phyloP scores from a whole-genome alignment of 257 asterid genomes.

The Parsonsia alboflavescens region DNA sequence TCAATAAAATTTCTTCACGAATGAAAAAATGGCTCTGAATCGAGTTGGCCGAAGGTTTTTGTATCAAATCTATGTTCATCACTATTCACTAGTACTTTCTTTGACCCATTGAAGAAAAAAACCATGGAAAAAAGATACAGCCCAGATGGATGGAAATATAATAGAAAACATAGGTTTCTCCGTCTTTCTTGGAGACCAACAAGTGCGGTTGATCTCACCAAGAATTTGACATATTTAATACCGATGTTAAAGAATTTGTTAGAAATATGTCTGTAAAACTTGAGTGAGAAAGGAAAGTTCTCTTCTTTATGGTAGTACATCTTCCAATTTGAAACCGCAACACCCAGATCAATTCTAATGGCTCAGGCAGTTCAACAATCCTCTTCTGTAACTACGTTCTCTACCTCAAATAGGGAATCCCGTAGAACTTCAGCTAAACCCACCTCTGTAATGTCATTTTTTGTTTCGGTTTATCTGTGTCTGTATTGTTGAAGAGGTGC shows the following conservation, averaged over 20 bases:
- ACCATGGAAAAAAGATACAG: neutral
- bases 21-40: too few species aligned
- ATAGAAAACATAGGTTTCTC: constrained; percentile 25
- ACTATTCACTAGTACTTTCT: neutral
- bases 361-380: constrained; percentile 22
- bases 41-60: too few species aligned
- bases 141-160: neutral
- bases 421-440: constrained; percentile 10
- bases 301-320: neutral
- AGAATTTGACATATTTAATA: constrained; percentile 13
- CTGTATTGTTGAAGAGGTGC: neutral
- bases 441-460: constrained; percentile 2
- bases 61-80: too few species aligned
- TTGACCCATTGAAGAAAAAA: neutral
- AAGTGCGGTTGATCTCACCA: constrained; percentile 27
- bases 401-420: constrained; percentile 15
- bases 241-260: neutral
- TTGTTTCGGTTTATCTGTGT: neutral
- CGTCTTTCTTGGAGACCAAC: constrained; percentile 39
- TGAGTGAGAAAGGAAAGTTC: neutral
- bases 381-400: constrained; percentile 4
- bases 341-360: constrained; percentile 23
- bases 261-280: neutral
- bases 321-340: too few species aligned
- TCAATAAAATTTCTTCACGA: too few species aligned